These are phyloP conservation scores for Lactarius hatsudake DNA, from an alignment of 768 basidiomycete species.

Conservation along the genomic window DNA sequence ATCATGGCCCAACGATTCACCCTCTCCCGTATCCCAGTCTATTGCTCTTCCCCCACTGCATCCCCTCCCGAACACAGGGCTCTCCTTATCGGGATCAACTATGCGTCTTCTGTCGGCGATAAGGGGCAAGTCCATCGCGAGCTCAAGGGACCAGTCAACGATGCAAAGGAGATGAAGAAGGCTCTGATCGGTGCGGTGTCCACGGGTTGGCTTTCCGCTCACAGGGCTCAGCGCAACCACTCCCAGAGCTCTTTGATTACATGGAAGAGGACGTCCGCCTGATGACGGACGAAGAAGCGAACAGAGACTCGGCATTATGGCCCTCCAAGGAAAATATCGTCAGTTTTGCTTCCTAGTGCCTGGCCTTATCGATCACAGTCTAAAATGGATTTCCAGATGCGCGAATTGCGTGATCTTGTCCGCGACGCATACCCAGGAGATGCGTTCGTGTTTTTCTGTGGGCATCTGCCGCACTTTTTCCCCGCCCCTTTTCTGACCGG, in stretches of 20 bases:
- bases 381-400: constrained; percentile 12
- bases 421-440: constrained; percentile 18
- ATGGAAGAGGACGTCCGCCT: constrained; percentile 12
- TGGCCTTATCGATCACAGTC: background rate
- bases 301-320: background rate
- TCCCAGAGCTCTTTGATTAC: constrained; percentile 4
- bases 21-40: background rate
- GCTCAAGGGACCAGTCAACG: constrained; percentile 9
- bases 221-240: background rate
- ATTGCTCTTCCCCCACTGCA: background rate
- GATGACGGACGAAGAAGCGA: constrained; percentile 24
- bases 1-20: background rate
- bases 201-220: no score
- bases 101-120: background rate
- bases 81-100: constrained; percentile 12
- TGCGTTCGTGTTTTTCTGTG: constrained; percentile 28
- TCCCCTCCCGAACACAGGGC: background rate
- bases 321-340: constrained; percentile 25
- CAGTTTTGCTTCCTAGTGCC: background rate
- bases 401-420: constrained; percentile 22
- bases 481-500: background rate
- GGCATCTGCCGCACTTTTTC: background rate
- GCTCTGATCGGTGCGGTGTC: constrained; percentile 15
- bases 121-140: background rate
- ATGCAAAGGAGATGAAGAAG: constrained; percentile 19